phyloP scores from a whole-genome alignment of 495 filamentous ascomycete species.

The Clohesyomyces aquaticus region DNA sequence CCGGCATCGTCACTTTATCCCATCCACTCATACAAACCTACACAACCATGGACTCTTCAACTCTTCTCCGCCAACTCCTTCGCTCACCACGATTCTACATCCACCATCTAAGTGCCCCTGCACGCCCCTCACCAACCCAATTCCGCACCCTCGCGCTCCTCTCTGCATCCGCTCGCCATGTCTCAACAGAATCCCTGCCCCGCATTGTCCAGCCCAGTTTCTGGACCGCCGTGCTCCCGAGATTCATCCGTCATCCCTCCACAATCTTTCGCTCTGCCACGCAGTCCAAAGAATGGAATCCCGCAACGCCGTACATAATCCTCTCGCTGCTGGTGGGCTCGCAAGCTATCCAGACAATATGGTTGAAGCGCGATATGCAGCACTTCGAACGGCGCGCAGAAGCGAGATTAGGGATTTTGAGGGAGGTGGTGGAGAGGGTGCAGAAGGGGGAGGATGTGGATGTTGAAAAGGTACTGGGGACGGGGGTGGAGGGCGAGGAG shows the following conservation, averaged over 20 bases:
- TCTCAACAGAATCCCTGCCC: slow-evolving; percentile 48
- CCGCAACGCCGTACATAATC: slow-evolving; percentile 87
- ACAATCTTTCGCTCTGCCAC: not conserved
- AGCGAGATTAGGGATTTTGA: slow-evolving; percentile 73
- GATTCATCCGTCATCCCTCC: slow-evolving; percentile 50
- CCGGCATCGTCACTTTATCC: not conserved
- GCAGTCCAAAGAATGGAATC: slow-evolving; percentile 73
- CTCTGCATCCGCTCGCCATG: slow-evolving; percentile 14
- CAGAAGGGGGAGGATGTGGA: slow-evolving; percentile 88
- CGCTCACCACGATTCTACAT: slow-evolving; percentile 22
- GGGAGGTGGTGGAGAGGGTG: slow-evolving; percentile 80
- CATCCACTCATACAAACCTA: not conserved
- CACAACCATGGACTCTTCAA: slow-evolving; percentile 25
- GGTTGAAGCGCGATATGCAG: slow-evolving; percentile 72
- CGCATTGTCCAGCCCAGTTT: slow-evolving; percentile 66
- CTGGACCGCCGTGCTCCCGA: slow-evolving; percentile 70
- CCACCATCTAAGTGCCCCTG: slow-evolving; percentile 7
- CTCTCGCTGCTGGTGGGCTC: slow-evolving; percentile 91
- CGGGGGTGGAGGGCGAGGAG: slow-evolving; percentile 75
- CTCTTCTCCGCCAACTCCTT: slow-evolving; percentile 35
- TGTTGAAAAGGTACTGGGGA: slow-evolving; percentile 80
- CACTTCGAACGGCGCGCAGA: slow-evolving; percentile 75
- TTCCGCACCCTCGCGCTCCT: slow-evolving; percentile 26
- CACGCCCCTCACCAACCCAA: too few relatives aligned
- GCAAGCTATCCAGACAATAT: slow-evolving; percentile 89